A percentile compares a stretch with the other conserved stretches of the same genome.
These are phyloP conservation scores for Tylopilus cervinicoccineus DNA, from an alignment of 768 basidiomycete genomes.

Conservation along the genomic window DNA sequence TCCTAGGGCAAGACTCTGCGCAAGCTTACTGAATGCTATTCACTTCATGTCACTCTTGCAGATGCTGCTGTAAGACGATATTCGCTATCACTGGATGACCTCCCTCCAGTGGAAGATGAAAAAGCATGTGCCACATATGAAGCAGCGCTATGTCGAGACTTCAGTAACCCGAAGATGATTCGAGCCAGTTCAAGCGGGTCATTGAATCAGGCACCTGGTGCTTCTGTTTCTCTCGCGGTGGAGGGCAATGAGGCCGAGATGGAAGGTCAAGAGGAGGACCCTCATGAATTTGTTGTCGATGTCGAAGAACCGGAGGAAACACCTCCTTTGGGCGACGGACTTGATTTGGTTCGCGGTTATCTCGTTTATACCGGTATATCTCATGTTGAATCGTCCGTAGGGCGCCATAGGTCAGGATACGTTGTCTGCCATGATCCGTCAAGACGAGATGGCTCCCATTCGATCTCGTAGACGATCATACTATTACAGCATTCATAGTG, in stretches of 20 bases:
- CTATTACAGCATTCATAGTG: slow-evolving; percentile 38
- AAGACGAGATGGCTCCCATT: slow-evolving; percentile 61
- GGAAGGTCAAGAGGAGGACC: slow-evolving; percentile 14
- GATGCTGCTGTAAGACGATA: slow-evolving; percentile 47
- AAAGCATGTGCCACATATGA: slow-evolving; percentile 41
- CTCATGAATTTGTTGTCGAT: slow-evolving; percentile 14
- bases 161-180: slow-evolving; percentile 32
- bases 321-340: slow-evolving; percentile 10
- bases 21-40: slow-evolving; percentile 48
- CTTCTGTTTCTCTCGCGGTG: slow-evolving; percentile 1
- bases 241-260: slow-evolving; percentile 9
- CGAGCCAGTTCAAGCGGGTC: slow-evolving; percentile 18
- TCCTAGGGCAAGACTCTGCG: slow-evolving; percentile 62
- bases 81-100: slow-evolving; percentile 47
- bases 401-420: slow-evolving; percentile 73
- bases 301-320: slow-evolving; percentile 18
- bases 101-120: slow-evolving; percentile 53
- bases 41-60: slow-evolving; percentile 42
- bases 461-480: slow-evolving; percentile 56
- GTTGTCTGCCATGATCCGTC: slow-evolving; percentile 66
- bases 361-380: background rate
- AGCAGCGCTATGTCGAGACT: slow-evolving; percentile 55
- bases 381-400: slow-evolving; percentile 33
- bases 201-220: slow-evolving; percentile 6
- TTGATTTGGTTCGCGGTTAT: slow-evolving; percentile 22